Evolutionary conservation across 345 rosid genomes (phyloP).

Genomic region (Eucalyptus marginata): DNA sequence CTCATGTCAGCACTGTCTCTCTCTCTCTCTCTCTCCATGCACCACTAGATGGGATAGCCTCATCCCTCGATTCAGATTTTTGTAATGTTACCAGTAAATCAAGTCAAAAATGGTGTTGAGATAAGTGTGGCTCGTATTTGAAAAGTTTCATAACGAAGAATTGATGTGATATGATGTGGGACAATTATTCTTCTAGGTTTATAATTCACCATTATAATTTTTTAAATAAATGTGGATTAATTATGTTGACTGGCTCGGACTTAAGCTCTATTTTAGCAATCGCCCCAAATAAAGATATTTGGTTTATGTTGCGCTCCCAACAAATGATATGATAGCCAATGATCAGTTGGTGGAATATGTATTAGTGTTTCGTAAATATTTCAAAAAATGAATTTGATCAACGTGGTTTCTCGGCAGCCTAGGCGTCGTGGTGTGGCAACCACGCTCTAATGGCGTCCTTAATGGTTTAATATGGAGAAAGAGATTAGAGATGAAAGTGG

Average conservation of each 20-base stretch:
- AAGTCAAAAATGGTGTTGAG: not conserved
- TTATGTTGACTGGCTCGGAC: fast-evolving
- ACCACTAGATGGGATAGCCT: not conserved
- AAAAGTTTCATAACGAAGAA: not conserved
- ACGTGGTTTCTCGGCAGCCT: fast-evolving
- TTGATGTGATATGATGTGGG: not conserved
- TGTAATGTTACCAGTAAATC: not conserved
- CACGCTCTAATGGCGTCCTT: fast-evolving
- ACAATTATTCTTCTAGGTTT: too few species aligned
- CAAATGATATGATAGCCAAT: not conserved
- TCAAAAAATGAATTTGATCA: not conserved
- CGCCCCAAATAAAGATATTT: not conserved
- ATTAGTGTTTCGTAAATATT: not conserved
- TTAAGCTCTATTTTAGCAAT: fast-evolving
- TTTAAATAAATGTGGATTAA: not conserved
- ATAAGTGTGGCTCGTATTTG: not conserved
- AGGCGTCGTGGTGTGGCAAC: fast-evolving
- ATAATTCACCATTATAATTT: fast-evolving
- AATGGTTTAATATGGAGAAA: not conserved
- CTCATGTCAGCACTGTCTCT: not conserved
- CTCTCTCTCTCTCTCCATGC: not conserved
- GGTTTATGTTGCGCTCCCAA: fast-evolving
- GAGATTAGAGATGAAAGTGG: not conserved
- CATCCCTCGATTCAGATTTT: not conserved
- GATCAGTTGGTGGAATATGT: not conserved